phyloP scores from a whole-genome alignment of 345 rosid genomes.

The Gossypium australe region DNA sequence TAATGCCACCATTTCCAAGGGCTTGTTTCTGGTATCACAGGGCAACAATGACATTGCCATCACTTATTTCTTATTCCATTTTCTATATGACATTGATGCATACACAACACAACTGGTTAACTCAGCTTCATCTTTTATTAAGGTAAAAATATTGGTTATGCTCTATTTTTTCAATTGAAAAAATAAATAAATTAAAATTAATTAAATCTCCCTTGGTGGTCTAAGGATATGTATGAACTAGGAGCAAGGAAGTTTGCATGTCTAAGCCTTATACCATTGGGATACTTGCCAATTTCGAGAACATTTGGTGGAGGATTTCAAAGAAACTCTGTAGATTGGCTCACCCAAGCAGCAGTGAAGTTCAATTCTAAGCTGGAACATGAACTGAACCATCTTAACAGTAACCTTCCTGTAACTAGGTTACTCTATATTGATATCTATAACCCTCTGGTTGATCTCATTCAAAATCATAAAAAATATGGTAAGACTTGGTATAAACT shows the following conservation, averaged over 20 bases:
- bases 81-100: not conserved
- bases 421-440: constrained; percentile 15
- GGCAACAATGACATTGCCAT: constrained; percentile 23
- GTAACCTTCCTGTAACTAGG: not conserved
- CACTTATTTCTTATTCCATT: not conserved
- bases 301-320: not conserved
- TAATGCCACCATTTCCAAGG: not conserved
- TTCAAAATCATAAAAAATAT: not conserved
- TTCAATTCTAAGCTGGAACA: constrained; percentile 24
- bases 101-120: constrained; percentile 9
- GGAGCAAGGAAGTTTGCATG: constrained; percentile 20
- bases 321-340: not conserved
- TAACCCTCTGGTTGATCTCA: constrained; percentile 17
- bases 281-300: constrained; percentile 14
- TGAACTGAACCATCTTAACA: constrained; percentile 8
- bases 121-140: constrained; percentile 8
- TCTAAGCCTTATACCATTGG: constrained; percentile 18
- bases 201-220: not conserved
- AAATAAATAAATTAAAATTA: not conserved
- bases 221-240: constrained; percentile 16
- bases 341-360: constrained; percentile 11
- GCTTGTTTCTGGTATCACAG: constrained; percentile 9
- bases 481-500: not conserved
- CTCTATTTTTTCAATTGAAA: not conserved
- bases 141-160: constrained; percentile 9